Evolutionary conservation across 2,329 filamentous ascomycete genomes (phyloP).

Genomic region (Graphilbum fragrans): DNA sequence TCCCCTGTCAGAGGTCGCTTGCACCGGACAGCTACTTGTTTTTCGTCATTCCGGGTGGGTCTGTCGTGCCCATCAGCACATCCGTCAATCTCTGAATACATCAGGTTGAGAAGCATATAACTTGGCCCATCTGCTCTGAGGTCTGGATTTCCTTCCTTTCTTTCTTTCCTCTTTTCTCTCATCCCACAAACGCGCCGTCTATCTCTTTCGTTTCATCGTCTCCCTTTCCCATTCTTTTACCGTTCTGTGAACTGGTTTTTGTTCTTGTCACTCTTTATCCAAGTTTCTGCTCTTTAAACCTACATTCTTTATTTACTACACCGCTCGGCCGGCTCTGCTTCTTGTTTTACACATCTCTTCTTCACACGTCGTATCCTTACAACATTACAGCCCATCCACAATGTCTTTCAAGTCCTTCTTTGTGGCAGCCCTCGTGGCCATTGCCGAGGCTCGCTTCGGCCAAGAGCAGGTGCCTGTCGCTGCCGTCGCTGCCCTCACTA

Average conservation of each 20-base stretch:
- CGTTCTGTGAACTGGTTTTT: slow-evolving; percentile 9
- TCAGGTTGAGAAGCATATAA: too few species aligned
- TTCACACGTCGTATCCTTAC: neutral
- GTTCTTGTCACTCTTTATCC: slow-evolving; percentile 6
- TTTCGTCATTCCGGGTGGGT: too few species aligned
- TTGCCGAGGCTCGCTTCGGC: slow-evolving; percentile 44
- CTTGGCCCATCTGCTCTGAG: too few species aligned
- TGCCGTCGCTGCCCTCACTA: slow-evolving; percentile 38
- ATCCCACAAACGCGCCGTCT: too few species aligned
- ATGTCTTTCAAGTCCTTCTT: slow-evolving; percentile 32
- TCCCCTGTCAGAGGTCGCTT: too few species aligned
- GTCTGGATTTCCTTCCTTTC: too few species aligned
- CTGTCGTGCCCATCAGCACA: too few species aligned
- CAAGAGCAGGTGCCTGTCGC: slow-evolving; percentile 49
- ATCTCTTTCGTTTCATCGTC: neutral
- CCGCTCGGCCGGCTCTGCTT: slow-evolving; percentile 4
- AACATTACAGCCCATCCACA: slow-evolving; percentile 10
- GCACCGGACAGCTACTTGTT: too few species aligned
- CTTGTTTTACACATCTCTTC: too few species aligned
- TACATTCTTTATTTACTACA: neutral
- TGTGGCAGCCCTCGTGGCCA: slow-evolving; percentile 27
- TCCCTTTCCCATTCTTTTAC: slow-evolving; percentile 4
- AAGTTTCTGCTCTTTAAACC: neutral
- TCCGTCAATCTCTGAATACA: too few species aligned
- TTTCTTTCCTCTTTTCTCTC: too few species aligned